Percentiles rank a stretch among this genome's conserved stretches.
These are phyloP conservation scores for Pichia sp. DNA, from an alignment of 1,139 yeast genomes.

Conservation along the genomic window DNA sequence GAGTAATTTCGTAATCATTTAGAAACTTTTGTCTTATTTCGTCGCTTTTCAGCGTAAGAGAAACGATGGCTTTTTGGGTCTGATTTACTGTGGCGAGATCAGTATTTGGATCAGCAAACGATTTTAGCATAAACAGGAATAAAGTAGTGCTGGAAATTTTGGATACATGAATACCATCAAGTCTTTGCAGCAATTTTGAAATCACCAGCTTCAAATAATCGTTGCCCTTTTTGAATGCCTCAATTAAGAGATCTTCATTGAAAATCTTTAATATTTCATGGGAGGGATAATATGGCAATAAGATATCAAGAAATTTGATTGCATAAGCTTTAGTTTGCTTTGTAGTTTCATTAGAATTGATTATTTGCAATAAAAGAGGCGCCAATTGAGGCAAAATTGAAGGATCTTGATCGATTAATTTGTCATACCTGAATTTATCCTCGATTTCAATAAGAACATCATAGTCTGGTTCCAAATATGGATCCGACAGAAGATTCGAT, in stretches of 20 bases:
- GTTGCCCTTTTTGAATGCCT: conserved; percentile 18
- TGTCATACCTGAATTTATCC: conserved; percentile 12
- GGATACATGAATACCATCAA: conserved; percentile 1
- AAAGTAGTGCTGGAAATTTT: conserved; percentile 22
- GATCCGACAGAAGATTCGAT: conserved; percentile 6
- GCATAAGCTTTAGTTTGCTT: conserved; percentile 12
- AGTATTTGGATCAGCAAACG: conserved; percentile 15
- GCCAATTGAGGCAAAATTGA: conserved; percentile 12
- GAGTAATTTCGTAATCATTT: conserved; percentile 15
- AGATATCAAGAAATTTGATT: conserved; percentile 15
- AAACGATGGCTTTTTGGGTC: conserved; percentile 18
- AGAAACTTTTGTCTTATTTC: conserved; percentile 20
- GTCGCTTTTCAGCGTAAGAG: conserved; percentile 20
- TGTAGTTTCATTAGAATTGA: conserved; percentile 18
- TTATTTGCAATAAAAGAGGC: conserved; percentile 15
- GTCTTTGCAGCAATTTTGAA: conserved; percentile 13
- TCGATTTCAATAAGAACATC: conserved; percentile 13
- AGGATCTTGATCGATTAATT: conserved; percentile 9
- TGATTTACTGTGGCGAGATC: conserved; percentile 10
- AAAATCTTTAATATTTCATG: conserved; percentile 17
- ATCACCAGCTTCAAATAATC: conserved; percentile 15
- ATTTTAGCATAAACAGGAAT: conserved; percentile 15
- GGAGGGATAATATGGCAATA: conserved; percentile 19
- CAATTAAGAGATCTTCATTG: conserved; percentile 15
- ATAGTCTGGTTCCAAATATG: conserved; percentile 9